Evolutionary conservation across 305 asterid species (phyloP), one percentile per base, ranked within the genome.

Genomic region (Solanum hybrid): DNA sequence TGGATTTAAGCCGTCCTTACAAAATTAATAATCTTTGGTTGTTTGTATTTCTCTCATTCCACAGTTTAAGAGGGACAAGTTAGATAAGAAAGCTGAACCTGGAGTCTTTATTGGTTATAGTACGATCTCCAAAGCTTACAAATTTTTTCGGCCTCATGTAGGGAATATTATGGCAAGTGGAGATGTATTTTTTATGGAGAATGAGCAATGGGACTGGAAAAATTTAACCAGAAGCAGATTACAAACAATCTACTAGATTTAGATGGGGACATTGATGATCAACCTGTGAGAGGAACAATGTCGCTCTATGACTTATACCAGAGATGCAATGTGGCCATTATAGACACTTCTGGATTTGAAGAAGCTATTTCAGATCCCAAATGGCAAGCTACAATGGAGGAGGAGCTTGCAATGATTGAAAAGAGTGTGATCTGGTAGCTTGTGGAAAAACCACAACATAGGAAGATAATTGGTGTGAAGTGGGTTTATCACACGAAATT

Each of bases 121-220:
- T 12, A 42, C 2, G 1, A 42, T 42, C 56, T 42, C 56, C 56
- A 42, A 12, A 11, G 51, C 51, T 40, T 40, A 40, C 6, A 40
- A 40, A 40, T 0, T 0, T 0, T 1, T 40, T 40, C 51, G 4
- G 0, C 15, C 51, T 40, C 51, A 12, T 40, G 2, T 4, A 40
- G 2, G 51, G 6, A 40, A 40, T 0, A 40, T 40, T 40, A 12
- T 40, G 51, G 51, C 17, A 40, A 40, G 51, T 6, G 13, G 56
- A 42, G 6, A 42, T 13, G 56, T 42, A 12, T 12, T 42, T 42
- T 42, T 42, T 42, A 12, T 42, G 56, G 56, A 42, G 56, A 42
- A 42, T 42, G 56, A 42, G 17, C 17, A 42, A 12, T 4, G 17
- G 56, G 56, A 42, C 17, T 42, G 17, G 56, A 42, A 42, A 12